Evolutionary conservation across 2,329 filamentous ascomycete genomes (phyloP).

Genomic region (Pezizomycotina sp.): DNA sequence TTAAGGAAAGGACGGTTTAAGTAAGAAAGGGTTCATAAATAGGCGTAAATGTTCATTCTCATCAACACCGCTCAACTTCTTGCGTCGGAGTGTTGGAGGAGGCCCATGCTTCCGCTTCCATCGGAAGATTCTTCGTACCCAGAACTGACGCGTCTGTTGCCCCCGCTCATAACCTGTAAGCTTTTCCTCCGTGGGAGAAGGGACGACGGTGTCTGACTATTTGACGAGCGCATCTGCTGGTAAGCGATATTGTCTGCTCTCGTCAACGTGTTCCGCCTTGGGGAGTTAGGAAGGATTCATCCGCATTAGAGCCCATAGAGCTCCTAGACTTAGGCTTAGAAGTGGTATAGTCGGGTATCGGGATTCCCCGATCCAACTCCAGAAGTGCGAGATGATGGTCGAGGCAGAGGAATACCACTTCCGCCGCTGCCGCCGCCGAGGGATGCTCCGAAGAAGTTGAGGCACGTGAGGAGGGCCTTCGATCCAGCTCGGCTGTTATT

Average conservation of each 20-base stretch:
- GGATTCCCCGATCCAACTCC: constrained; percentile 10
- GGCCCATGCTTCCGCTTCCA: constrained; percentile 10
- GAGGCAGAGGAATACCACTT: constrained; percentile 13
- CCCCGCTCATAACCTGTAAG: constrained; percentile 20
- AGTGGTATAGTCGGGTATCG: constrained; percentile 14
- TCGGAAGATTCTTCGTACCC: constrained; percentile 13
- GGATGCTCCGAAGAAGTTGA: constrained; percentile 10
- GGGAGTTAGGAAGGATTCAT: constrained; percentile 15
- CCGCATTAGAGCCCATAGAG: constrained; percentile 13
- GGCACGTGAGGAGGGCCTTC: constrained; percentile 10
- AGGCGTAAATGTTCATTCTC: constrained; percentile 7
- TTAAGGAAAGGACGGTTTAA: no score
- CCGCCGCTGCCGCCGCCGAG: constrained; percentile 11
- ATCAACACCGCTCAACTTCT: constrained; percentile 23
- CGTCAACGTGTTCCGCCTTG: constrained; percentile 7
- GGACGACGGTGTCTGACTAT: constrained; percentile 12
- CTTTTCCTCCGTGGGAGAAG: constrained; percentile 20
- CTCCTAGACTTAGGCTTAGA: constrained; percentile 10
- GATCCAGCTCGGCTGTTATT: constrained; percentile 6
- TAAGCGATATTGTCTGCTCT: constrained; percentile 18
- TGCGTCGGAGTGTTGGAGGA: constrained; percentile 16
- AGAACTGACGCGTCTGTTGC: constrained; percentile 18
- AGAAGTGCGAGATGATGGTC: constrained; percentile 9
- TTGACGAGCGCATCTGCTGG: constrained; percentile 18
- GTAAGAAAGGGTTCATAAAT: no score